phyloP scores from a whole-genome alignment of 1,284 basidiomycete genomes.

The Trichosporon inkin region DNA sequence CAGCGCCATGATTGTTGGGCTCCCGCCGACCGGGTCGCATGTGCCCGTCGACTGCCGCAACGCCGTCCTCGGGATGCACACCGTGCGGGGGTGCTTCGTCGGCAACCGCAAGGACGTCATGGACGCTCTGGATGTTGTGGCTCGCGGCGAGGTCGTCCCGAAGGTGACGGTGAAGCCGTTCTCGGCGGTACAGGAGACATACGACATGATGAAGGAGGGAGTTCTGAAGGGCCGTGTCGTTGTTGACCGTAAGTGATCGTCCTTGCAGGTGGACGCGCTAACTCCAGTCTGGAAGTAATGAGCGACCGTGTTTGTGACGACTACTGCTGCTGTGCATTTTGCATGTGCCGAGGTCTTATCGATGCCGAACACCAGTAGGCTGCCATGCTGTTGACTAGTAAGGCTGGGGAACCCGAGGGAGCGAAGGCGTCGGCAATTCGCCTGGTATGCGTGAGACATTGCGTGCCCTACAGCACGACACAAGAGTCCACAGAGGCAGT shows the following conservation, averaged over 20 bases:
- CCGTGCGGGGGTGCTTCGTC: constrained; percentile 69
- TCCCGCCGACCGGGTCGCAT: constrained; percentile 60
- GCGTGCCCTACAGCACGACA: no score
- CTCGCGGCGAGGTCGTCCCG: constrained; percentile 62
- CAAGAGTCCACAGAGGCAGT: no score
- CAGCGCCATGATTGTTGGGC: constrained; percentile 66
- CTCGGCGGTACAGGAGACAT: constrained; percentile 51
- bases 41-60: constrained; percentile 59
- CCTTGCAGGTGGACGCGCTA: neutral
- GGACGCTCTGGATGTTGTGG: constrained; percentile 70
- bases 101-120: constrained; percentile 65
- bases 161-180: constrained; percentile 56
- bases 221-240: constrained; percentile 14
- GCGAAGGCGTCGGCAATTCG: no score
- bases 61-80: constrained; percentile 65
- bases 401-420: no score
- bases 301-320: neutral
- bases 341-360: no score
- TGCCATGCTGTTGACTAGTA: no score
- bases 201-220: constrained; percentile 14
- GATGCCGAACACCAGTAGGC: no score
- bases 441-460: no score
- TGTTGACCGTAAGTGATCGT: constrained; percentile 15
- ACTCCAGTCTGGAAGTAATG: constrained; percentile 13
- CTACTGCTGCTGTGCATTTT: neutral